Evolutionary conservation across 306 rosid species (phyloP), one percentile per base, ranked within the genome.

Genomic region (Vigna angularis): DNA sequence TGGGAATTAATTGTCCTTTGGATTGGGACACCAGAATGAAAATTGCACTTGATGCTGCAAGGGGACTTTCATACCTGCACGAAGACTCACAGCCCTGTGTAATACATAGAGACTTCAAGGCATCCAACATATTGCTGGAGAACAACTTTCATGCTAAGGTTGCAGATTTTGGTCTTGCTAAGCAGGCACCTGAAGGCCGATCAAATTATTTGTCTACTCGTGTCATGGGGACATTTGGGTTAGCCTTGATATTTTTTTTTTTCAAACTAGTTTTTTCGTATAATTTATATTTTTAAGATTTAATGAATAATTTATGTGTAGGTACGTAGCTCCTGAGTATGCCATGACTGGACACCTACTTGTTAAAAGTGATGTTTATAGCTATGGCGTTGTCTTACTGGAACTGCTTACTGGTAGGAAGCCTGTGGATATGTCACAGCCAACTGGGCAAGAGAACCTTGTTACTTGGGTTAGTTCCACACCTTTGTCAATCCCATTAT

Each of bases 211-310:
- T 91, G 81, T 93, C 99, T 59, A 96, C 99, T 73, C 96, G 98
- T 61, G 99, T 96, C 78, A 96, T 96, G 99, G 99, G 98, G 71
- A 95, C 99, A 59, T 95, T 95, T 83, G 99, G 99, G 99, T 95
- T 77, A 79, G 96, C 84, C 68, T 70, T 57, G 3, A 62, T 78
- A 78, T 80, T 62, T 56, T 72, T 40, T 61, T 45, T 52, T 68
- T 74, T 30, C 32, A 40, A 49, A 53, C 72, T 75, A 49, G 32
- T 50, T 67, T 30, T 70, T 79, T 79, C 30, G 1, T 62, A 32
- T 7, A 16, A 47, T 49, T 20, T 17, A 5, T 38, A 48, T 18
- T 76, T 51, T 51, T 78, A 52, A 76, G 73, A 72, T 48, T 59
- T 67, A 85, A 47, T 73, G 65, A 58, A 28, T 66, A 84, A 84